Base-by-base conservation (phyloP, 768 basidiomycete species). In the Postia placenta region DNA sequence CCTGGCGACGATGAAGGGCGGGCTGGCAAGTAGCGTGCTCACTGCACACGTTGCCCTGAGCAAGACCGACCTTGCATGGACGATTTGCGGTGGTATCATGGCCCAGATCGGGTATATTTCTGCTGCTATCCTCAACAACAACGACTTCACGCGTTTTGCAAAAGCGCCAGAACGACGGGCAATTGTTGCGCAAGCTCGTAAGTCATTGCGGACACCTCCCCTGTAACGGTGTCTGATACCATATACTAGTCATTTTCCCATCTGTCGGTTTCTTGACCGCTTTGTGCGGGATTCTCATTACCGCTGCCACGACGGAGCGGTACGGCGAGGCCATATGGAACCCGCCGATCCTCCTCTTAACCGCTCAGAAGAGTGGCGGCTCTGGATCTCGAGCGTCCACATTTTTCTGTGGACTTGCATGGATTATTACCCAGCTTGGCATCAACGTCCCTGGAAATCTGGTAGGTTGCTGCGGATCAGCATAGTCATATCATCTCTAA, bases 401-500 rank as follows among this genome's bases (percentile, higher is more conserved):
- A 24, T 59, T 62, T 47, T 62, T 62, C 48, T 47, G 50, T 4
- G 55, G 50, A 1, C 42, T 56, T 37, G 53, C 52, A 19, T 59
- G 56, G 51, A 52, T 54, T n/a, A 20, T 60, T 17, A 52, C 59
- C 28, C 56, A 56, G 47, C 42, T 55, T 5, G 56, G 51, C 11
- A 52, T 58, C 53, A 62, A 62, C 47, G 50, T 60, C 19, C 46
- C 52, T 20, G 61, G 59, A 1, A 62, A 62, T 40, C 52, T 53
- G 2, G 45, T 45, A n/a, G 14, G 45, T n/a, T n/a, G n/a, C n/a
- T n/a, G n/a, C n/a, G n/a, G n/a, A n/a, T n/a, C n/a, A n/a, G n/a
- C n/a, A n/a, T n/a, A n/a, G n/a, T n/a, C n/a, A n/a, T n/a, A n/a
- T n/a, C n/a, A n/a, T n/a, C n/a, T n/a, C n/a, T n/a, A n/a, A n/a